Evolutionary conservation across 169 alveolate species (phyloP).

Genomic region (Cryptosporidium ubiquitum): DNA sequence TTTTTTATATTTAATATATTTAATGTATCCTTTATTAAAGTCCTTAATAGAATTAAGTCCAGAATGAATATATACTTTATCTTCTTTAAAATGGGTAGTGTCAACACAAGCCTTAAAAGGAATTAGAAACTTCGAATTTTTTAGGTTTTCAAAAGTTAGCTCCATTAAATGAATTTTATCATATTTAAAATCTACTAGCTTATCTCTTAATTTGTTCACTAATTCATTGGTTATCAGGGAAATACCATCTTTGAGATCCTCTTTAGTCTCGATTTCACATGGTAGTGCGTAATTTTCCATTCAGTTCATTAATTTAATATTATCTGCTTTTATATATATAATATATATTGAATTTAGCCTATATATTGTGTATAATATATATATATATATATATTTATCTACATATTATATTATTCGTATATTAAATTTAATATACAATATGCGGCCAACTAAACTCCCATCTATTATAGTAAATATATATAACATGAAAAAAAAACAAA

Average conservation of each 20-base stretch:
- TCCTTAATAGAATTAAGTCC: not conserved
- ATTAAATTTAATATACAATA: too few relatives aligned
- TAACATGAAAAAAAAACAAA: not conserved
- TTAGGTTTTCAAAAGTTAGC: not conserved
- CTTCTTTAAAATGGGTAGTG: not conserved
- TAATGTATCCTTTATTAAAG: not conserved
- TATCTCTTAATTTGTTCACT: not conserved
- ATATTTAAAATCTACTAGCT: not conserved
- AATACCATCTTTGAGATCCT: conserved; percentile 11
- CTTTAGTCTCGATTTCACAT: not conserved
- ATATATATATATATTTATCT: too few relatives aligned
- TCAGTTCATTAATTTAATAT: not conserved
- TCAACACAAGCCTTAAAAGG: not conserved
- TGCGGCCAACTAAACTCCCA: too few relatives aligned
- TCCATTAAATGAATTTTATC: not conserved
- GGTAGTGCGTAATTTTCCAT: not conserved
- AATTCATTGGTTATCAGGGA: not conserved
- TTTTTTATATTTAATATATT: not conserved
- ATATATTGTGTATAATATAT: not conserved
- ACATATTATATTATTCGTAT: not conserved
- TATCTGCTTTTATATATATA: not conserved
- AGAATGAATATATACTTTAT: not conserved
- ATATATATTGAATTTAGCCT: too few relatives aligned
- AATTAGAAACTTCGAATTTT: not conserved
- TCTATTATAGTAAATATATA: too few relatives aligned